phyloP scores from a whole-genome alignment of 441 rosid genomes.

The Croton setiger region DNA sequence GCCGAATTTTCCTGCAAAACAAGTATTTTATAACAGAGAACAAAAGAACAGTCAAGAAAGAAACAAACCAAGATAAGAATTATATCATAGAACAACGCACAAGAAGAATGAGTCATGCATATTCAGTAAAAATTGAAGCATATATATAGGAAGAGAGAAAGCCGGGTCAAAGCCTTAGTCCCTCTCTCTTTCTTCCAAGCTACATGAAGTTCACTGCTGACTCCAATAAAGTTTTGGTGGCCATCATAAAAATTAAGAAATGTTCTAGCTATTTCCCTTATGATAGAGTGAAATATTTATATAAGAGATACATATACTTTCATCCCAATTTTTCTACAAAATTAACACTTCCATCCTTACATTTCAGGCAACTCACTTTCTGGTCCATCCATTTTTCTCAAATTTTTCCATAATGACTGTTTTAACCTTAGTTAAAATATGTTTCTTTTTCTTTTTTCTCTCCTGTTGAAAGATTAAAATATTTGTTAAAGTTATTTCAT shows the following conservation, averaged over 20 bases:
- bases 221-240: neutral
- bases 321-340: too few relatives aligned
- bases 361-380: too few relatives aligned
- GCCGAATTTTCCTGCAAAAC: conserved; percentile 80
- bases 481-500: too few relatives aligned
- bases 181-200: too few relatives aligned
- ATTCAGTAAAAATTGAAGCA: neutral
- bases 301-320: neutral
- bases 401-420: too few relatives aligned
- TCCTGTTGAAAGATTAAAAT: too few relatives aligned
- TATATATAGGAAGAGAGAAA: neutral
- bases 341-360: too few relatives aligned
- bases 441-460: too few relatives aligned
- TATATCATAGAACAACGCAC: neutral
- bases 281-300: neutral
- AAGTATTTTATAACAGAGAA: conserved; percentile 16
- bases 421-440: too few relatives aligned
- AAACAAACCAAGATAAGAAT: neutral
- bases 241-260: conserved; percentile 2
- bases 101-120: conserved; percentile 1
- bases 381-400: too few relatives aligned
- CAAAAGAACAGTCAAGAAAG: conserved; percentile 1
- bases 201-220: too few relatives aligned
- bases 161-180: neutral
- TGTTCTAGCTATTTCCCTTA: neutral